These are phyloP conservation scores for Sphaerulina musiva DNA, from an alignment of 2,329 filamentous ascomycete genomes.

Conservation along the genomic window DNA sequence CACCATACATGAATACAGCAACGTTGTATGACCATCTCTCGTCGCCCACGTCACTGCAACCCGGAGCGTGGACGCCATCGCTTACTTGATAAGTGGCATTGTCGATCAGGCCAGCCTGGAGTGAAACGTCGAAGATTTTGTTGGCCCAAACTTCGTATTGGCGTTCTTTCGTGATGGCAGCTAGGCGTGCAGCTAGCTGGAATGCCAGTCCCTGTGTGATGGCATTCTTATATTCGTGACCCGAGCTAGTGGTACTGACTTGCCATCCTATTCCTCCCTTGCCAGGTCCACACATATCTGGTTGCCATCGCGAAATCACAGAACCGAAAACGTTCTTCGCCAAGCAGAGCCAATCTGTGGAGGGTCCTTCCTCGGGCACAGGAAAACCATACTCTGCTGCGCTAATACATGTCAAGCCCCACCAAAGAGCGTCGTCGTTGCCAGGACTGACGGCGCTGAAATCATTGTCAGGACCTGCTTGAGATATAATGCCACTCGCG, in stretches of 20 bases:
- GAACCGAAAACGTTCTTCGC: slow-evolving; percentile 73
- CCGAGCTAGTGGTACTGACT: slow-evolving; percentile 68
- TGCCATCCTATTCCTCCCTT: slow-evolving; percentile 77
- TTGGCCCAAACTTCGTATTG: slow-evolving; percentile 61
- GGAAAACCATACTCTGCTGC: slow-evolving; percentile 67
- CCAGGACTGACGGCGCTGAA: slow-evolving; percentile 43
- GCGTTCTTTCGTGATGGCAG: slow-evolving; percentile 37
- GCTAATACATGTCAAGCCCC: slow-evolving; percentile 71
- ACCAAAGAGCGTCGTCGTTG: slow-evolving; percentile 61
- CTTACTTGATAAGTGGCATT: slow-evolving; percentile 43
- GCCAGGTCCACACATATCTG: slow-evolving; percentile 40
- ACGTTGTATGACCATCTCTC: slow-evolving; percentile 45
- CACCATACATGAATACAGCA: slow-evolving; percentile 44
- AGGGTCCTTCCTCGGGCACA: slow-evolving; percentile 9
- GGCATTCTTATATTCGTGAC: slow-evolving; percentile 78
- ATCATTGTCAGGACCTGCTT: slow-evolving; percentile 55
- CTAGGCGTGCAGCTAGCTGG: slow-evolving; percentile 59
- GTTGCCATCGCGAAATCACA: slow-evolving; percentile 68
- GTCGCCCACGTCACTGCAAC: slow-evolving; percentile 40
- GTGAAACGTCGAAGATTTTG: slow-evolving; percentile 31
- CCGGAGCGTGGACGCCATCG: slow-evolving; percentile 43
- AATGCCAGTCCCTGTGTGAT: slow-evolving; percentile 77
- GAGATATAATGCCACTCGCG: slow-evolving; percentile 54
- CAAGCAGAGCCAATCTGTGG: slow-evolving; percentile 58
- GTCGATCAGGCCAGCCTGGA: slow-evolving; percentile 52